Percentiles rank a stretch among this genome's conserved stretches.
These are phyloP conservation scores for Solanum pimpinellifolium DNA, from an alignment of 257 asterid genomes.

Conservation along the genomic window DNA sequence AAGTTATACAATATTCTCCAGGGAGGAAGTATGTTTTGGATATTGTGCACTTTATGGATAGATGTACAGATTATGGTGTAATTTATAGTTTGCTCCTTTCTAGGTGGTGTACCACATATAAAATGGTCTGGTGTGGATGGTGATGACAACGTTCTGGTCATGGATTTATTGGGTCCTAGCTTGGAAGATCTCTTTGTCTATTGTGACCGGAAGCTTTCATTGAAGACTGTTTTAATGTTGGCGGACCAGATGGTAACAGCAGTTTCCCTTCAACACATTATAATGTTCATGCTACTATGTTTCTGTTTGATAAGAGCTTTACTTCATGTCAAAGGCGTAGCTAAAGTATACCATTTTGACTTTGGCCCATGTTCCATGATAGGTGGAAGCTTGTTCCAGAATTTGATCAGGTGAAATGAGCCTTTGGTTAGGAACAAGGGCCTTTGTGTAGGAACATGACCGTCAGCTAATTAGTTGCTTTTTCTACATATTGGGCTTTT, in stretches of 20 bases:
- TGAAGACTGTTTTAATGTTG: constrained; percentile 83
- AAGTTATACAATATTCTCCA: constrained; percentile 80
- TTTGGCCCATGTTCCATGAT: neutral
- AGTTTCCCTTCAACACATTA: neutral
- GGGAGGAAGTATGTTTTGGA: constrained; percentile 78
- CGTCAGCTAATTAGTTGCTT: neutral
- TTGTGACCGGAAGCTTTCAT: constrained; percentile 79
- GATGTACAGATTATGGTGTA: neutral
- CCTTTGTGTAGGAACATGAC: neutral
- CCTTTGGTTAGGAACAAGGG: neutral
- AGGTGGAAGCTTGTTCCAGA: neutral
- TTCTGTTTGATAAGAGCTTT: neutral
- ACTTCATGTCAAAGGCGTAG: neutral
- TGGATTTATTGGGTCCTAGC: constrained; percentile 89
- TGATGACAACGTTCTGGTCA: constrained; percentile 80
- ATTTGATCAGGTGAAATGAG: neutral
- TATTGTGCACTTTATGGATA: neutral
- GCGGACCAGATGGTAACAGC: constrained; percentile 89
- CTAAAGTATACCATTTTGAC: neutral
- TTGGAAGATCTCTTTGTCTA: constrained; percentile 94
- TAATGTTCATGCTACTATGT: neutral
- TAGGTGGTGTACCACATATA: constrained; percentile 87
- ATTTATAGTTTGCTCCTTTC: neutral
- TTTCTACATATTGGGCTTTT: neutral
- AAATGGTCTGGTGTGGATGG: constrained; percentile 92